Conservation (phyloP, 495 filamentous ascomycete genomes). For the Lasiosphaeria ovina region DNA sequence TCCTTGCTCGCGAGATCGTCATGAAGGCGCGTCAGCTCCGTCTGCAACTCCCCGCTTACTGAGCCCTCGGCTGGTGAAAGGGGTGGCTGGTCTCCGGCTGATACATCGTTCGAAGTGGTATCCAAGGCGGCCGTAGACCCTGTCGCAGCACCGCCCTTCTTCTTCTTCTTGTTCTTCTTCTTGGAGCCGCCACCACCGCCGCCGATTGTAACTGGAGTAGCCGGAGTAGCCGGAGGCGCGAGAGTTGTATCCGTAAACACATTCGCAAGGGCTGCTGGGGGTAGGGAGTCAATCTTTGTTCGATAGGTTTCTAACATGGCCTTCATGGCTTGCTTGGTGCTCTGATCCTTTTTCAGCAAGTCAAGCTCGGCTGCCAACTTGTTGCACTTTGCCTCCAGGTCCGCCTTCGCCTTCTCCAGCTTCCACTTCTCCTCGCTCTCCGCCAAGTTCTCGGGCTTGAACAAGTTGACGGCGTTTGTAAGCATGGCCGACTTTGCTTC, state of each 20-base stretch:
- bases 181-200: conserved; percentile 54
- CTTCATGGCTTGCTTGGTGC: conserved; percentile 31
- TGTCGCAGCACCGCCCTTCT: conserved; percentile 52
- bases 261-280: too few relatives aligned
- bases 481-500: conserved; percentile 37
- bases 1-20: conserved; percentile 71
- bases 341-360: conserved; percentile 34
- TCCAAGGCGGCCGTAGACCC: conserved; percentile 22
- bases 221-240: conserved; percentile 12
- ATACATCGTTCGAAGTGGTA: conserved; percentile 25
- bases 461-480: conserved; percentile 33
- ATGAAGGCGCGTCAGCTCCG: conserved; percentile 48
- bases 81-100: conserved; percentile 24
- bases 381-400: conserved; percentile 32
- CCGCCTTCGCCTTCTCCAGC: conserved; percentile 29
- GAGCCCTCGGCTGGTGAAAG: conserved; percentile 26
- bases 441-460: conserved; percentile 34
- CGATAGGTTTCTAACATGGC: conserved; percentile 33
- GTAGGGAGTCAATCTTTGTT: too few relatives aligned
- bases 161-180: conserved; percentile 92
- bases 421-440: conserved; percentile 30
- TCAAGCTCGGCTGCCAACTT: conserved; percentile 38
- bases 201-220: conserved; percentile 13
- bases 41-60: conserved; percentile 33
- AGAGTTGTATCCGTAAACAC: conserved; percentile 22